These are phyloP conservation scores for Colletotrichum plurivorum DNA, from an alignment of 2,329 filamentous ascomycete species.

Conservation along the genomic window DNA sequence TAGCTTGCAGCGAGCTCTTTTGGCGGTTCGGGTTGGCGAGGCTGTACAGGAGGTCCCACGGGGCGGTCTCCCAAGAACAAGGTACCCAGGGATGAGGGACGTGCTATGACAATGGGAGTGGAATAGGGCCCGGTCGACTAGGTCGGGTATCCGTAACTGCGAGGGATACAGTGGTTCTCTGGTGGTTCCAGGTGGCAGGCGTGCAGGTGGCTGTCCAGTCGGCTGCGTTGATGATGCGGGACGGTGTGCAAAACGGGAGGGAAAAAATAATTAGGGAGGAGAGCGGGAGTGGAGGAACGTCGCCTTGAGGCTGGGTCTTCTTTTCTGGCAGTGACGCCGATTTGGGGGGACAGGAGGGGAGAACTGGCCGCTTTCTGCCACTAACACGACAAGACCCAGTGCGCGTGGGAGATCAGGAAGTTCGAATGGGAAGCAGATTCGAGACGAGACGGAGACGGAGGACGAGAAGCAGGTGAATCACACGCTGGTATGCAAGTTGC, in stretches of 20 bases:
- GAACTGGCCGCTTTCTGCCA: conserved; percentile 33
- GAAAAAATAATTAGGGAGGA: conserved; percentile 24
- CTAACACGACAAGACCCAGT: not conserved
- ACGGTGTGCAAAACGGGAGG: conserved; percentile 19
- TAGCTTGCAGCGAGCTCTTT: conserved; percentile 2
- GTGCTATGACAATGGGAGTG: conserved; percentile 12
- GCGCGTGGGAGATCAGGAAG: not conserved
- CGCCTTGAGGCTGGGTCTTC: conserved; percentile 23
- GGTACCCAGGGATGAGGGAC: conserved; percentile 1
- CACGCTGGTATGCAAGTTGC: conserved; percentile 2
- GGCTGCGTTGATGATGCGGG: conserved; percentile 25
- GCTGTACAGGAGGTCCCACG: conserved; percentile 31
- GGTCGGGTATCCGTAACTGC: conserved; percentile 3
- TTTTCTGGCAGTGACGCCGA: conserved; percentile 12
- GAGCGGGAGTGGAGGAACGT: conserved; percentile 34
- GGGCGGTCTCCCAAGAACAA: not conserved
- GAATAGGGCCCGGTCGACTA: conserved; percentile 2
- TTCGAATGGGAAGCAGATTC: not conserved
- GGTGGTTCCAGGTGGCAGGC: not conserved
- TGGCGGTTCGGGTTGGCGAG: conserved; percentile 22
- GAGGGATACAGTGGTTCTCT: conserved; percentile 18
- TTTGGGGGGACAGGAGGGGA: conserved; percentile 12
- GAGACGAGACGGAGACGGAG: not conserved
- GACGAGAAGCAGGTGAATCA: not conserved
- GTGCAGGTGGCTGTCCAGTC: conserved; percentile 20